Evolutionary conservation across 1,284 basidiomycete species (phyloP).

Genomic region (Singerocomus rubriflavus): DNA sequence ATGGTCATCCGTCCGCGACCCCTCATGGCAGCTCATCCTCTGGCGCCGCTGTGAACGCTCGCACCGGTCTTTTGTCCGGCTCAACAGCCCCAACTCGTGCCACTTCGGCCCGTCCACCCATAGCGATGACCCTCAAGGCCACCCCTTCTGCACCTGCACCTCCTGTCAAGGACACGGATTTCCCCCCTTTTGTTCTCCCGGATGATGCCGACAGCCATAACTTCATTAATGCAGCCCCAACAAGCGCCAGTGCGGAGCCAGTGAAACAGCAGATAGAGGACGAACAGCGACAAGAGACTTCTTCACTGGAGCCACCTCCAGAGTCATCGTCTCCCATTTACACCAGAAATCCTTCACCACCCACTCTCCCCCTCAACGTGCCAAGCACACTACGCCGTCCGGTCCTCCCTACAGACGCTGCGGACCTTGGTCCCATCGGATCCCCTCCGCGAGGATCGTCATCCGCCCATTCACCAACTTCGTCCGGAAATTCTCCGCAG

Average conservation of each 20-base stretch:
- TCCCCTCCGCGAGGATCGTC: conserved; percentile 58
- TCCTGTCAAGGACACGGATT: conserved; percentile 71
- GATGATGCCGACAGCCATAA: conserved; percentile 46
- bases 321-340: conserved; percentile 12
- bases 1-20: conserved; percentile 20
- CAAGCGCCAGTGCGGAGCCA: conserved; percentile 1
- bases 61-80: conserved; percentile 51
- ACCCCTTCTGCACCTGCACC: conserved; percentile 77
- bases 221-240: background rate
- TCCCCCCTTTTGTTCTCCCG: conserved; percentile 63
- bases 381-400: conserved; percentile 43
- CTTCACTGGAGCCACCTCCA: conserved; percentile 2
- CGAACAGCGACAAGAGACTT: background rate
- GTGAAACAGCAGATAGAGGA: conserved; percentile 7
- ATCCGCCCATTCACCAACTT: conserved; percentile 50
- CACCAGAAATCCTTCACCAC: conserved; percentile 28
- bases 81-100: conserved; percentile 51
- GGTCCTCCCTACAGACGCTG: conserved; percentile 31
- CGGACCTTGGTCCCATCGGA: conserved; percentile 75
- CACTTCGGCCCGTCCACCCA: conserved; percentile 52
- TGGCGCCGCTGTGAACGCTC: conserved; percentile 18
- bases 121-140: conserved; percentile 65
- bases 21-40: conserved; percentile 13
- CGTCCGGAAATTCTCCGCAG: conserved; percentile 70
- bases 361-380: conserved; percentile 51